Evolutionary conservation across 2,329 filamentous ascomycete species (phyloP).

Genomic region (Sporothrix euskadiensis): DNA sequence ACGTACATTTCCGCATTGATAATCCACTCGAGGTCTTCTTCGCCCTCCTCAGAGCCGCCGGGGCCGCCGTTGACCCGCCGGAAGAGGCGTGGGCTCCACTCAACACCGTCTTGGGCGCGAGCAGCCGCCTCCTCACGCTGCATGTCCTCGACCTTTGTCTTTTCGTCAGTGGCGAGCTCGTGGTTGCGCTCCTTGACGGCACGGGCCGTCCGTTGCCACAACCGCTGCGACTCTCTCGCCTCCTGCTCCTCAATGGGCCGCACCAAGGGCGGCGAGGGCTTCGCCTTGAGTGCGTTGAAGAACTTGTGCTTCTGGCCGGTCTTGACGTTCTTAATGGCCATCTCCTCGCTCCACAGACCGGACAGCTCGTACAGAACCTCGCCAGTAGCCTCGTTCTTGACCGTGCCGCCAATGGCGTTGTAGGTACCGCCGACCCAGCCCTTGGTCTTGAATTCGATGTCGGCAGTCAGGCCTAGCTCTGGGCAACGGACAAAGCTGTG

Average conservation of each 20-base stretch:
- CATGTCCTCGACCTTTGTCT: conserved; percentile 91
- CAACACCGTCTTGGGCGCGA: conserved; percentile 72
- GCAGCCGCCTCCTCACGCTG: conserved; percentile 86
- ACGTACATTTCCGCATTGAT: conserved; percentile 80
- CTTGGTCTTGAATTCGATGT: conserved; percentile 98
- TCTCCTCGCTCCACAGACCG: conserved; percentile 91
- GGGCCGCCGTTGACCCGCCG: conserved; percentile 69
- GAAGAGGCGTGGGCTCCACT: conserved; percentile 90
- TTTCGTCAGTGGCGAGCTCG: conserved; percentile 86
- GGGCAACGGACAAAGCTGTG: conserved; percentile 92
- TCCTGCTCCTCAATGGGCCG: conserved; percentile 83
- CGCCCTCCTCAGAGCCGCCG: conserved; percentile 72
- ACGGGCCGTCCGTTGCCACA: conserved; percentile 80
- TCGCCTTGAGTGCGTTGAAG: conserved; percentile 81
- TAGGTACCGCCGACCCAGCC: conserved; percentile 96
- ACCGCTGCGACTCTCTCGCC: conserved; percentile 82
- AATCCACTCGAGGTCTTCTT: conserved; percentile 93
- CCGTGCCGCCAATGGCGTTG: conserved; percentile 88
- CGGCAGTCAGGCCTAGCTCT: conserved; percentile 79
- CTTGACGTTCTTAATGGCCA: conserved; percentile 85
- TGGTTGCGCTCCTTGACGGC: conserved; percentile 86
- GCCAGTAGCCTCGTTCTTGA: conserved; percentile 84
- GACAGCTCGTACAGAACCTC: conserved; percentile 89
- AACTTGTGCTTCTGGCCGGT: conserved; percentile 86
- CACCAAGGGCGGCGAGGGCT: conserved; percentile 70